Percentiles rank a stretch among this genome's conserved stretches.
Evolutionary conservation across 805 yeast species (phyloP).

Genomic region (Dipodascus geniculatus): DNA sequence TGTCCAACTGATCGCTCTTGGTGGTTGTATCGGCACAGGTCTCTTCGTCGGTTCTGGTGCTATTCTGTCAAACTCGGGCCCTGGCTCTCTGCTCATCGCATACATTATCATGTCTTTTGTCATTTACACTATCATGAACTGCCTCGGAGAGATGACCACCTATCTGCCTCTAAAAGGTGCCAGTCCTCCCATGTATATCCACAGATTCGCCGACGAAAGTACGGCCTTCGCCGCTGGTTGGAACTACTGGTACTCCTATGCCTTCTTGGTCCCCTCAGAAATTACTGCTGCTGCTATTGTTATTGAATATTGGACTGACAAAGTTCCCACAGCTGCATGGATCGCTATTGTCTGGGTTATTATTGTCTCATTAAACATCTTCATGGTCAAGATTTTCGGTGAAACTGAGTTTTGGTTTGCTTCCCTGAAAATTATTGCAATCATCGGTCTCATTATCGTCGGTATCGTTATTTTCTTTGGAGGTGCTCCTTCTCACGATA

Average conservation of each 20-base stretch:
- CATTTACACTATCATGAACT: slow-evolving; percentile 53
- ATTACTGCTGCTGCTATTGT: slow-evolving; percentile 34
- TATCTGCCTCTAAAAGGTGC: slow-evolving; percentile 49
- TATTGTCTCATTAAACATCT: slow-evolving; percentile 32
- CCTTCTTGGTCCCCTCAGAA: slow-evolving; percentile 35
- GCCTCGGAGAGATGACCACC: slow-evolving; percentile 46
- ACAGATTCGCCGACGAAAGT: slow-evolving; percentile 48
- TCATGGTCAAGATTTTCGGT: slow-evolving; percentile 40
- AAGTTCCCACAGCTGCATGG: slow-evolving; percentile 41
- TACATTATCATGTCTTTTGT: slow-evolving; percentile 52
- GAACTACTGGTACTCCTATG: slow-evolving; percentile 39
- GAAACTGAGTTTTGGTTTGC: slow-evolving; percentile 57
- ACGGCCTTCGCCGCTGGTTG: slow-evolving; percentile 47
- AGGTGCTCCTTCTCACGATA: slow-evolving; percentile 38
- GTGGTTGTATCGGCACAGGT: slow-evolving; percentile 73
- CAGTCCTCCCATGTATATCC: slow-evolving; percentile 47
- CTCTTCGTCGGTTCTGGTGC: slow-evolving; percentile 62
- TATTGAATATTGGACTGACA: slow-evolving; percentile 34
- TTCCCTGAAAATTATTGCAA: slow-evolving; percentile 46
- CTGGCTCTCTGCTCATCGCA: slow-evolving; percentile 53
- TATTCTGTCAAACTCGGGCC: slow-evolving; percentile 55
- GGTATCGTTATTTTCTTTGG: slow-evolving; percentile 41
- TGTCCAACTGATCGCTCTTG: slow-evolving; percentile 62
- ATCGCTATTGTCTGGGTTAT: slow-evolving; percentile 39
- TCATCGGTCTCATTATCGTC: slow-evolving; percentile 55